Percentiles rank a stretch among this genome's conserved stretches.
These are phyloP conservation scores for Fusarium tjaetaba DNA, from an alignment of 2,329 filamentous ascomycete species.

Conservation along the genomic window DNA sequence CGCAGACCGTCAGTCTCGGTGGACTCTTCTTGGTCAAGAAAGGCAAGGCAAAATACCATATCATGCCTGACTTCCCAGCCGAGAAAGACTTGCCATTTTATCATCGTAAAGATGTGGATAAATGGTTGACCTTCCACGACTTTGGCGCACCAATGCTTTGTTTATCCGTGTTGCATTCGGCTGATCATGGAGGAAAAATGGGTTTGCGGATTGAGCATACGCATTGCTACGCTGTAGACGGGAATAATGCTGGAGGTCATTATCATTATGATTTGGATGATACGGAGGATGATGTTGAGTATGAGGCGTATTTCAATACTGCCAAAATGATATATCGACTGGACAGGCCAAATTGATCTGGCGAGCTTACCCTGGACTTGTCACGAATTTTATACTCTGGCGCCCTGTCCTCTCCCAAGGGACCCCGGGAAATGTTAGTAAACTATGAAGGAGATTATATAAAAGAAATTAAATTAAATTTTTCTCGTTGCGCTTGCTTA, in stretches of 20 bases:
- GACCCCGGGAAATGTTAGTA: too few relatives aligned
- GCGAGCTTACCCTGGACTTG: neutral
- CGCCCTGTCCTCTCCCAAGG: too few relatives aligned
- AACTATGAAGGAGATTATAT: accelerated
- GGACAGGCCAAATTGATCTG: neutral
- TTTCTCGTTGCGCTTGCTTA: accelerated
- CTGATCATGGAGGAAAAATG: accelerated
- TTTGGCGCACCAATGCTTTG: neutral
- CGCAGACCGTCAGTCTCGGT: neutral
- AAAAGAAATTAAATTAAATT: accelerated
- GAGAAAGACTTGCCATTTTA: neutral
- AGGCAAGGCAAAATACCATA: neutral
- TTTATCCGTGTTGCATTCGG: accelerated
- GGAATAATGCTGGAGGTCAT: conserved; percentile 39
- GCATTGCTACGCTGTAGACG: conserved; percentile 52
- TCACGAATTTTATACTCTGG: accelerated
- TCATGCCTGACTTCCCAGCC: neutral
- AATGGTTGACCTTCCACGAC: neutral
- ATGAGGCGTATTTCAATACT: conserved; percentile 53
- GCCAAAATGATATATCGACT: neutral
- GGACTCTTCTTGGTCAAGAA: neutral
- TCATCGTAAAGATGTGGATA: neutral
- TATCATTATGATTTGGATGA: conserved; percentile 54
- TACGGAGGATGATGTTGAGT: conserved; percentile 50
- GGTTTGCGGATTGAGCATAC: conserved; percentile 56